Conservation (phyloP, 306 rosid species). For the Dryas octopetala region DNA sequence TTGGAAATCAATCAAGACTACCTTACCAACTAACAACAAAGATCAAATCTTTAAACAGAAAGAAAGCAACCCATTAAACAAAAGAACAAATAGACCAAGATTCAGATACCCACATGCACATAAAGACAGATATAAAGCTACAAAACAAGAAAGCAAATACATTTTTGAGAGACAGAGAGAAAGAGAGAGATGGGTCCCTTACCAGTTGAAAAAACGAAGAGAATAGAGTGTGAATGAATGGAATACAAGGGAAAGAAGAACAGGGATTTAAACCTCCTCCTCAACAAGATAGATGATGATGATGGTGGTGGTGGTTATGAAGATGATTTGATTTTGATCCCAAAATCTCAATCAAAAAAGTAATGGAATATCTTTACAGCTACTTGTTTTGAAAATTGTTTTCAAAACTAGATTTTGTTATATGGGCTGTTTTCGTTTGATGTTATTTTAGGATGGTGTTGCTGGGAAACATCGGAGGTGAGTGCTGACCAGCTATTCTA, state of each 20-base stretch:
- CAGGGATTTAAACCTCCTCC: not conserved
- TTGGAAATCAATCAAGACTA: constrained; percentile 1
- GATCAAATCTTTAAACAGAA: constrained; percentile 17
- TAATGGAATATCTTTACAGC: constrained; percentile 18
- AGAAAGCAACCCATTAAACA: not conserved
- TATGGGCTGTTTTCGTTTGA: constrained; percentile 31
- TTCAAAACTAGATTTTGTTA: not conserved
- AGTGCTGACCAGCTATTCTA: constrained; percentile 69
- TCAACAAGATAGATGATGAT: not conserved
- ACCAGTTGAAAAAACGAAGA: constrained; percentile 25
- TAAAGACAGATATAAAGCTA: not conserved
- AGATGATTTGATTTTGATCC: not conserved
- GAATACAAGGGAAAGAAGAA: constrained; percentile 2
- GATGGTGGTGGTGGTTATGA: not conserved
- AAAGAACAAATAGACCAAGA: not conserved
- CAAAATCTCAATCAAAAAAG: not conserved
- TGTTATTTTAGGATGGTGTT: constrained; percentile 62
- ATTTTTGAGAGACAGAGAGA: not conserved
- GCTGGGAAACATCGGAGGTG: constrained; percentile 76
- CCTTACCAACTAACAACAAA: constrained; percentile 3
- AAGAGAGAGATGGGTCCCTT: constrained; percentile 12
- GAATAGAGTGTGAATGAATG: not conserved
- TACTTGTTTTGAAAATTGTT: not conserved
- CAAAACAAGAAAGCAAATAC: constrained; percentile 2
- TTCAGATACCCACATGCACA: constrained; percentile 2